These are phyloP conservation scores for Mucor ambiguus DNA, from an alignment of 371 early-diverging fungal species.

Conservation along the genomic window DNA sequence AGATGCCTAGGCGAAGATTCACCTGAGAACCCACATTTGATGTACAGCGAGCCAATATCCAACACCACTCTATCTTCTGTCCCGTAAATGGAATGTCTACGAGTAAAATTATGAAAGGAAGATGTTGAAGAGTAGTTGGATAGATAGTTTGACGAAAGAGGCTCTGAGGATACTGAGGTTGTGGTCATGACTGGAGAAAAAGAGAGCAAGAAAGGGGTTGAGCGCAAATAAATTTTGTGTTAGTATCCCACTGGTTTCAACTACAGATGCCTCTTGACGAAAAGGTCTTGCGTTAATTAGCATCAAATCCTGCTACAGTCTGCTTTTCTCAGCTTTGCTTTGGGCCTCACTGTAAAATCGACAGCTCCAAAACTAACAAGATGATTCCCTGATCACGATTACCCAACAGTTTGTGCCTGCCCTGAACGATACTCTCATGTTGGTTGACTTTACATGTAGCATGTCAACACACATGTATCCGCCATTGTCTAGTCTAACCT, in stretches of 20 bases:
- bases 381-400: neutral
- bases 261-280: neutral
- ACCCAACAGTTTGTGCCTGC: neutral
- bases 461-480: neutral
- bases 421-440: neutral
- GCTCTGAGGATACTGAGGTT: slow-evolving; percentile 50
- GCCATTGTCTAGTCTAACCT: neutral
- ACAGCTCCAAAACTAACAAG: neutral
- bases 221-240: neutral
- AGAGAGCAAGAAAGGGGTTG: neutral
- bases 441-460: neutral
- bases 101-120: slow-evolving; percentile 48
- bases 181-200: slow-evolving; percentile 34
- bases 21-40: slow-evolving; percentile 90
- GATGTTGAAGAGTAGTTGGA: slow-evolving; percentile 39
- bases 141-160: slow-evolving; percentile 41
- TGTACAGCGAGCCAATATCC: slow-evolving; percentile 81
- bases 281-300: neutral
- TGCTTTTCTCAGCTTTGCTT: no score
- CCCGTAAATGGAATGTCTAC: slow-evolving; percentile 66
- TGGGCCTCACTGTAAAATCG: neutral
- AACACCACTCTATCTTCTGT: slow-evolving; percentile 87
- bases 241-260: neutral
- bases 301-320: neutral
- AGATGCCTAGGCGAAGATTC: slow-evolving; percentile 81